Conservation (phyloP, 1,284 basidiomycete genomes). For the Caloboletus firmus region DNA sequence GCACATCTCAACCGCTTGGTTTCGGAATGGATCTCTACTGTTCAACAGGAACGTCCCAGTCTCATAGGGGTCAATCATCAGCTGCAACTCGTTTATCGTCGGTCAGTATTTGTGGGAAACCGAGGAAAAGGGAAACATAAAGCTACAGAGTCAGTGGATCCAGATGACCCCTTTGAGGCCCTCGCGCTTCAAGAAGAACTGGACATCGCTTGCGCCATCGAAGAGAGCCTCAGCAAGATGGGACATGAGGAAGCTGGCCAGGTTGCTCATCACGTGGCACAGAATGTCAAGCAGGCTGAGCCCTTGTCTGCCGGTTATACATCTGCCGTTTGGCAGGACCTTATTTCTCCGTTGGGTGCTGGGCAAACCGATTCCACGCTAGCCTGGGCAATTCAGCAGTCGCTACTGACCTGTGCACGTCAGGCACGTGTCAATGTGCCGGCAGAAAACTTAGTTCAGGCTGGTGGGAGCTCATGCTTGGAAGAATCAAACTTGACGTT, state of each 20-base stretch:
- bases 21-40: slow-evolving; percentile 32
- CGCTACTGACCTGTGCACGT: slow-evolving; percentile 16
- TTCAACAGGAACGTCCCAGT: slow-evolving; percentile 17
- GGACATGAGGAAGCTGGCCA: slow-evolving; percentile 31
- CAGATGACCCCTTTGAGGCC: slow-evolving; percentile 22
- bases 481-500: not conserved
- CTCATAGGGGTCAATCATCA: slow-evolving; percentile 26
- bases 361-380: slow-evolving; percentile 12
- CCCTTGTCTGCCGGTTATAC: slow-evolving; percentile 5
- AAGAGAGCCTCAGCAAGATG: slow-evolving; percentile 55
- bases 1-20: slow-evolving; percentile 36
- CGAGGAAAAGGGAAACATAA: slow-evolving; percentile 1
- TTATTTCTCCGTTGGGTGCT: slow-evolving; percentile 8
- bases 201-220: slow-evolving; percentile 71
- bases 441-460: not conserved
- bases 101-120: slow-evolving; percentile 6
- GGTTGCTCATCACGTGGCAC: slow-evolving; percentile 9
- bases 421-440: not conserved
- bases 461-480: slow-evolving; percentile 9
- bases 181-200: slow-evolving; percentile 36
- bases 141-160: slow-evolving; percentile 10
- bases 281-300: slow-evolving; percentile 12
- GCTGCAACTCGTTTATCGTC: slow-evolving; percentile 32
- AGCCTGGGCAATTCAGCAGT: slow-evolving; percentile 26
- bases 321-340: slow-evolving; percentile 11